A percentile compares a stretch with the other conserved stretches of the same genome.
These are phyloP conservation scores for Sarocladium strictum DNA, from an alignment of 2,329 filamentous ascomycete species.

Conservation along the genomic window DNA sequence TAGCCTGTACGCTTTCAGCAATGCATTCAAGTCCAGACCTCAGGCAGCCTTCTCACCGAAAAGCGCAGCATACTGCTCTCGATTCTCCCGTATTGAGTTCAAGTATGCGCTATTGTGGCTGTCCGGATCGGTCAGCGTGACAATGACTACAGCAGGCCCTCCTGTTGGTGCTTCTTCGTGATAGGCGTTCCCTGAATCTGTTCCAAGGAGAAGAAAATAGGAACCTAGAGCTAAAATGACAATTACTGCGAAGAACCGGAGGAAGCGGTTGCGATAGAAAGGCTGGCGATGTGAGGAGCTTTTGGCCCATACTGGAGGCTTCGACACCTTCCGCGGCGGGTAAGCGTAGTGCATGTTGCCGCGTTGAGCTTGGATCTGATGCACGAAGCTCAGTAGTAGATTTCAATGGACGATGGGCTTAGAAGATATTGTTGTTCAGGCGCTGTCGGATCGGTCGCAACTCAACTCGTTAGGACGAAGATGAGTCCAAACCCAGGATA, in stretches of 20 bases:
- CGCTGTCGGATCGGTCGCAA: too few species aligned
- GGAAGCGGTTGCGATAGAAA: background rate
- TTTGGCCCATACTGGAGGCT: slow-evolving; percentile 49
- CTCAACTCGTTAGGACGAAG: too few species aligned
- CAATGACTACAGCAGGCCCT: slow-evolving; percentile 63
- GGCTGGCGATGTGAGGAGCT: background rate
- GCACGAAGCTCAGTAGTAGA: too few species aligned
- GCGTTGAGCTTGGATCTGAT: too few species aligned
- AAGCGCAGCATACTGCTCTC: slow-evolving; percentile 74
- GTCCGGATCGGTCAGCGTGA: slow-evolving; percentile 74
- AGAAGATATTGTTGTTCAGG: too few species aligned
- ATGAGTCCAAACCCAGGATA: too few species aligned
- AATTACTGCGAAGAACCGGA: slow-evolving; percentile 35
- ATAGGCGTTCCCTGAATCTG: slow-evolving; percentile 22
- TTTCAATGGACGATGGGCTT: too few species aligned
- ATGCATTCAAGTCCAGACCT: background rate
- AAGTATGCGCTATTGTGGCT: slow-evolving; percentile 61
- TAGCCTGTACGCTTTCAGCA: slow-evolving; percentile 58
- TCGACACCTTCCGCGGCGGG: slow-evolving; percentile 76
- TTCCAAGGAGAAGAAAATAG: slow-evolving; percentile 50
- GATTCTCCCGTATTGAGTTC: slow-evolving; percentile 71
- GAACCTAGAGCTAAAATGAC: slow-evolving; percentile 52
- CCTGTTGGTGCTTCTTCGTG: slow-evolving; percentile 41
- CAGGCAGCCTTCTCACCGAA: slow-evolving; percentile 58
- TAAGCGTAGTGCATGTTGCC: slow-evolving; percentile 80